Percentiles rank a stretch among this genome's conserved stretches.
Conservation (phyloP, 106 monocot species). For the Alisma plantagoaquatica region DNA sequence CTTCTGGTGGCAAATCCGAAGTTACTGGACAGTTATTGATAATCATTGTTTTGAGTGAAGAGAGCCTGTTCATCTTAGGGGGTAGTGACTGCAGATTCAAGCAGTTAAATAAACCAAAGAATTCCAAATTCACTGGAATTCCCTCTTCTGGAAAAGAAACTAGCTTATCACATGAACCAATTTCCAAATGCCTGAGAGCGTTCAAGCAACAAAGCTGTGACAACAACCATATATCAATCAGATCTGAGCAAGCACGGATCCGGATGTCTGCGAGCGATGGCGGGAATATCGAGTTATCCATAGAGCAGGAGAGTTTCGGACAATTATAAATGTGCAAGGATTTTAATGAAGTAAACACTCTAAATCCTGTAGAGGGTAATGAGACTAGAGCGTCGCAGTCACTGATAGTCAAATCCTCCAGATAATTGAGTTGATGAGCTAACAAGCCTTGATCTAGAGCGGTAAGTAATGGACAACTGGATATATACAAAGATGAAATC, state of each 20-base stretch:
- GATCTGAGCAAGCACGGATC: neutral
- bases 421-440: slow-evolving; percentile 1
- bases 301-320: neutral
- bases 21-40: neutral
- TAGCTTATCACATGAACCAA: neutral
- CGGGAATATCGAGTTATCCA: neutral
- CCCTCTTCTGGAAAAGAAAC: neutral
- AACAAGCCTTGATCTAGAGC: slow-evolving; percentile 7
- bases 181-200: neutral
- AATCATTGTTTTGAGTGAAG: neutral
- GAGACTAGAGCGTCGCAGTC: slow-evolving; percentile 8
- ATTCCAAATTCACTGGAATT: neutral
- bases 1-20: neutral
- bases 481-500: neutral
- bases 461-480: neutral
- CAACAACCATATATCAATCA: neutral
- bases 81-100: neutral
- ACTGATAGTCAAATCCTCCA: neutral
- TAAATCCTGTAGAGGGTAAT: neutral
- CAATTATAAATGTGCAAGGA: neutral
- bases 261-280: neutral
- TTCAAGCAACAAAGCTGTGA: neutral
- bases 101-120: neutral
- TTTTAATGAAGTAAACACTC: neutral
- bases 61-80: neutral